phyloP scores from a whole-genome alignment of 129 eudicot genomes.

The Centaurea solstitialis region DNA sequence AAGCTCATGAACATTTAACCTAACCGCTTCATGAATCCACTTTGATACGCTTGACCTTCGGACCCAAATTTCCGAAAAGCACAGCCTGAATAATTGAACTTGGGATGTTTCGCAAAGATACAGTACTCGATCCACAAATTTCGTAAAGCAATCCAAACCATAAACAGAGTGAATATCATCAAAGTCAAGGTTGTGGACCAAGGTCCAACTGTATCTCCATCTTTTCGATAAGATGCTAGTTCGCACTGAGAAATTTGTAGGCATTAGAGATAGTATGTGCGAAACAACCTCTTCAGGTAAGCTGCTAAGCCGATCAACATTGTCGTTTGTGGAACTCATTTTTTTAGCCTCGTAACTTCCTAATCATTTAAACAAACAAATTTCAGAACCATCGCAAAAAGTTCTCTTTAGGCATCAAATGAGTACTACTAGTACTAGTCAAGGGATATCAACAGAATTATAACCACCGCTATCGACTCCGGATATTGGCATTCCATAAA shows the following conservation, averaged over 20 bases:
- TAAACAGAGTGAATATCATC: neutral
- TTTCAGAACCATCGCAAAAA: neutral
- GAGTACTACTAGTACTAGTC: no score
- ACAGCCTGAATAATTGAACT: neutral
- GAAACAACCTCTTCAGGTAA: slow-evolving; percentile 19
- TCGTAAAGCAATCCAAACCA: neutral
- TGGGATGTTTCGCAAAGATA: neutral
- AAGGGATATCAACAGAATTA: no score
- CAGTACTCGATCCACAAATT: slow-evolving; percentile 6
- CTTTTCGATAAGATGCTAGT: slow-evolving; percentile 31
- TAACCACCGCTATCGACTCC: no score
- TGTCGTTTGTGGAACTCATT: neutral
- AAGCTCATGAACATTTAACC: slow-evolving; percentile 12
- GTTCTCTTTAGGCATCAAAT: no score
- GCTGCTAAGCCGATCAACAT: slow-evolving; percentile 10
- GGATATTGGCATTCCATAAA: no score
- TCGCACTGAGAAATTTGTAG: slow-evolving; percentile 23
- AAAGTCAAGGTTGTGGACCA: slow-evolving; percentile 16
- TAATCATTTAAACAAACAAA: neutral
- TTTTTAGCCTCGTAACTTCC: neutral
- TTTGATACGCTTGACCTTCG: neutral
- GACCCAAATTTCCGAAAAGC: neutral
- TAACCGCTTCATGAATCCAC: slow-evolving; percentile 18
- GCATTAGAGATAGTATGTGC: slow-evolving; percentile 29
- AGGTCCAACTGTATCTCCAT: slow-evolving; percentile 20